Conservation (phyloP, 1,284 basidiomycete genomes). For the Puccinia brachypodii region DNA sequence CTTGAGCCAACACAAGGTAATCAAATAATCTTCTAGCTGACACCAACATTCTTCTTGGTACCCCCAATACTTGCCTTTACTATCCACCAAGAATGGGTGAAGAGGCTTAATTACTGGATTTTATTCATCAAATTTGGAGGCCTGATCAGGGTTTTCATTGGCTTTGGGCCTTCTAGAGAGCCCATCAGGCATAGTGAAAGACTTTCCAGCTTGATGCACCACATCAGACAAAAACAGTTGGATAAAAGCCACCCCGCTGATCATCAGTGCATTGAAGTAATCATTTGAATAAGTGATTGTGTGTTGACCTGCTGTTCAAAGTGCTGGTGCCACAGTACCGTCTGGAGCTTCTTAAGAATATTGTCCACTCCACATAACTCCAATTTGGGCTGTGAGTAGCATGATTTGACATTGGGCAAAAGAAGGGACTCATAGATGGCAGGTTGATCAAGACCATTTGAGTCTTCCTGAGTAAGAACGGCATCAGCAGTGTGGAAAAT, state of each 20-base stretch:
- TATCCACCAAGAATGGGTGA: neutral
- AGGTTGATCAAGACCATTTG: neutral
- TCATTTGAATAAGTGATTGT: slow-evolving; percentile 29
- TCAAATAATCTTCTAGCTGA: neutral
- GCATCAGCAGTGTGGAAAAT: neutral
- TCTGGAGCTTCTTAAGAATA: slow-evolving; percentile 17
- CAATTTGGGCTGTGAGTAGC: slow-evolving; percentile 40
- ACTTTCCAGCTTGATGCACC: slow-evolving; percentile 7
- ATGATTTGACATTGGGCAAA: slow-evolving; percentile 16
- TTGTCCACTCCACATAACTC: slow-evolving; percentile 33
- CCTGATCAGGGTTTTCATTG: neutral
- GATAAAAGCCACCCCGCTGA: slow-evolving; percentile 28
- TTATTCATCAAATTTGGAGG: slow-evolving; percentile 29
- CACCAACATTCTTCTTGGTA: neutral
- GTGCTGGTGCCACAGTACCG: slow-evolving; percentile 10
- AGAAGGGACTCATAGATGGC: neutral
- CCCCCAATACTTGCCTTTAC: neutral
- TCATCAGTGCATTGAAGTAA: slow-evolving; percentile 24
- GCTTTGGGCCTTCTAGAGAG: neutral
- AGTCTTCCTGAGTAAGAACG: neutral
- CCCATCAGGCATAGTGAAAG: slow-evolving; percentile 25
- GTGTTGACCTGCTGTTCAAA: slow-evolving; percentile 33
- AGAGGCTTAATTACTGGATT: neutral
- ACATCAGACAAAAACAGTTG: slow-evolving; percentile 28
- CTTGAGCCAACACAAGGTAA: neutral